phyloP scores from a whole-genome alignment of 2,329 filamentous ascomycete genomes.

The Tolypocladium album region DNA sequence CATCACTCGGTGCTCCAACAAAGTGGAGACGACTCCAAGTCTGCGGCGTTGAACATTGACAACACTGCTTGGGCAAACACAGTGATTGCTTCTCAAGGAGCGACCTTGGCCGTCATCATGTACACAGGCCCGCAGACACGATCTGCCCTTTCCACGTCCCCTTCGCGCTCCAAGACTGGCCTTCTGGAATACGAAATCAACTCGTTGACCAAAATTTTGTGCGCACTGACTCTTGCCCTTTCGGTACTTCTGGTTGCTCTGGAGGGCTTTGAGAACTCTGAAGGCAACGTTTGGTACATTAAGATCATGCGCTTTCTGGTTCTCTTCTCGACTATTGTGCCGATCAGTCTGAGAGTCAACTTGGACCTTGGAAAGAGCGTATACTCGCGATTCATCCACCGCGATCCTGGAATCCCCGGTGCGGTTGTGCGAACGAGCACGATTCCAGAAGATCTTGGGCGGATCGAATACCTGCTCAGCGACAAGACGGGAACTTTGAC shows the following conservation, averaged over 20 bases:
- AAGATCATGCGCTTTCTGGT: constrained; percentile 98
- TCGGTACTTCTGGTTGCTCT: constrained; percentile 83
- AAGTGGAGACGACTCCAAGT: constrained; percentile 33
- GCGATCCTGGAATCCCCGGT: constrained; percentile 78
- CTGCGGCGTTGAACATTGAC: constrained; percentile 76
- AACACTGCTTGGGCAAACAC: constrained; percentile 99
- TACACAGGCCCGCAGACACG: constrained; percentile 94
- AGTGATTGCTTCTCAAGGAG: constrained; percentile 85
- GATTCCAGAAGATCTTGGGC: constrained; percentile 89
- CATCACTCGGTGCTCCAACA: constrained; percentile 22
- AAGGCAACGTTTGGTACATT: constrained; percentile 74
- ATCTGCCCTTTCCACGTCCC: constrained; percentile 83
- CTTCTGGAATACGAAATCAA: constrained; percentile 95
- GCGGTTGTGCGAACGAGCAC: constrained; percentile 94
- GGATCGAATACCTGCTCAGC: constrained; percentile 91
- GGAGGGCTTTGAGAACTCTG: constrained; percentile 63
- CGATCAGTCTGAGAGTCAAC: constrained; percentile 92
- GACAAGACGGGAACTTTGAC: constrained; percentile 98
- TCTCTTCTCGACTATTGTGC: constrained; percentile 97
- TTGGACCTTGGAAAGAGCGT: constrained; percentile 94
- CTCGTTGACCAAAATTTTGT: constrained; percentile 90
- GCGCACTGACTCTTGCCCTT: constrained; percentile 72
- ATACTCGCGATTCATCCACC: constrained; percentile 91
- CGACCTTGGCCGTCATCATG: constrained; percentile 78
- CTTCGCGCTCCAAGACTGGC: constrained; percentile 87